Evolutionary conservation across 164 flowering plant species (phyloP).

Genomic region (Magnolia kwangsiensis): DNA sequence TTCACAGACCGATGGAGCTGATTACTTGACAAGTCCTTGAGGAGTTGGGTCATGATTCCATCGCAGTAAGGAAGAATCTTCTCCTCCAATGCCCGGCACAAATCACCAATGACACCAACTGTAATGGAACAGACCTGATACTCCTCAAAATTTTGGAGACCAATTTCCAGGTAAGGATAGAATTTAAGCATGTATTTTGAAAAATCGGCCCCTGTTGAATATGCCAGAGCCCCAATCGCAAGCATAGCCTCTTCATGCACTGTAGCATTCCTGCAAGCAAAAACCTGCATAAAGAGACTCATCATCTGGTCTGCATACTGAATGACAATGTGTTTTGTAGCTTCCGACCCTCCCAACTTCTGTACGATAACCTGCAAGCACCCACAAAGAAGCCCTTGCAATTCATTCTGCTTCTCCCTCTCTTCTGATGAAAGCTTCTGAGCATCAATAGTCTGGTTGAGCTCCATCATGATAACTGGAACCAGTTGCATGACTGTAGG

Average conservation of each 20-base stretch:
- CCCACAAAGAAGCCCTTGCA: constrained; percentile 66
- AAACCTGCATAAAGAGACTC: constrained; percentile 54
- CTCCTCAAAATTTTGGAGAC: constrained; percentile 66
- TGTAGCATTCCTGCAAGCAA: constrained; percentile 53
- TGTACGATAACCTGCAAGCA: constrained; percentile 61
- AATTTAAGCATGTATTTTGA: constrained; percentile 54
- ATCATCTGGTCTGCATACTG: constrained; percentile 62
- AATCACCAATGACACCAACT: constrained; percentile 60
- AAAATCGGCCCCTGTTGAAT: constrained; percentile 47
- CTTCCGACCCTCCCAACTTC: constrained; percentile 45
- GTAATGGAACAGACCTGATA: constrained; percentile 66
- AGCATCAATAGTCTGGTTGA: constrained; percentile 47
- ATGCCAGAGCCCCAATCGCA: constrained; percentile 65
- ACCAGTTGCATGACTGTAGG: constrained; percentile 44
- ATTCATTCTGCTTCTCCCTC: constrained; percentile 48
- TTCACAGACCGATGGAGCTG: constrained; percentile 61
- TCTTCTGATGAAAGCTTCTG: constrained; percentile 51
- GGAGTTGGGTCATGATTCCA: constrained; percentile 61
- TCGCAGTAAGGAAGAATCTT: constrained; percentile 58
- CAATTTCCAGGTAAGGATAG: constrained; percentile 56
- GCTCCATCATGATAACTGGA: constrained; percentile 56
- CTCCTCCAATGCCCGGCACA: constrained; percentile 60
- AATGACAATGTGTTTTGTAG: constrained; percentile 41
- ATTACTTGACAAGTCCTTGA: constrained; percentile 58
- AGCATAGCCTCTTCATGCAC: constrained; percentile 71